These are phyloP conservation scores for Scleroderma citrinum DNA, from an alignment of 768 basidiomycete genomes.

Conservation along the genomic window DNA sequence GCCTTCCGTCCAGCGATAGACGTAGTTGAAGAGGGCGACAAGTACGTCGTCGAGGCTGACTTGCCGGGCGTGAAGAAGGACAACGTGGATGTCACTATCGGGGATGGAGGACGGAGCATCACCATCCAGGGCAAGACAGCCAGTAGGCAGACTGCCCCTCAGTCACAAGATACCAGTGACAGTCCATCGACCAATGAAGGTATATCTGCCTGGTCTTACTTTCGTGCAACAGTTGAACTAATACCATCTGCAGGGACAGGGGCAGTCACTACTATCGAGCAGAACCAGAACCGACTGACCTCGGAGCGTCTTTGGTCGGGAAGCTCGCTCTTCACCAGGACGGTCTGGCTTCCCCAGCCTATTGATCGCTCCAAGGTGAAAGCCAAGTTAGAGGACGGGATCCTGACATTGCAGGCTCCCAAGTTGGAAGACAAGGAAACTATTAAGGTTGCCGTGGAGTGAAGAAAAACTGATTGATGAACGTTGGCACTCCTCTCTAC, in stretches of 20 bases:
- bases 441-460: constrained; percentile 41
- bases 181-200: constrained; percentile 21
- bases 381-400: constrained; percentile 64
- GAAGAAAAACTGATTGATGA: not conserved
- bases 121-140: constrained; percentile 64
- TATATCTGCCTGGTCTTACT: constrained; percentile 9
- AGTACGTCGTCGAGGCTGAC: constrained; percentile 70
- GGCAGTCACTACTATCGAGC: constrained; percentile 12
- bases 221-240: not conserved
- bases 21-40: constrained; percentile 56
- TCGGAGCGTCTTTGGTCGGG: constrained; percentile 56
- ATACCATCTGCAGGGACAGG: constrained; percentile 6
- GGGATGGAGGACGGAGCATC: constrained; percentile 62
- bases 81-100: constrained; percentile 63
- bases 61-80: constrained; percentile 76
- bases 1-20: constrained; percentile 55
- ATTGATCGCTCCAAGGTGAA: constrained; percentile 52
- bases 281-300: constrained; percentile 42
- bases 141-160: constrained; percentile 18
- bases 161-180: constrained; percentile 15
- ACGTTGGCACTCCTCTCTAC: not conserved
- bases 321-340: constrained; percentile 55
- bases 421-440: constrained; percentile 56
- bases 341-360: constrained; percentile 64
- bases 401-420: constrained; percentile 56